These are phyloP conservation scores for Elsinoe ampelina DNA, from an alignment of 2,329 filamentous ascomycete genomes.

Conservation along the genomic window DNA sequence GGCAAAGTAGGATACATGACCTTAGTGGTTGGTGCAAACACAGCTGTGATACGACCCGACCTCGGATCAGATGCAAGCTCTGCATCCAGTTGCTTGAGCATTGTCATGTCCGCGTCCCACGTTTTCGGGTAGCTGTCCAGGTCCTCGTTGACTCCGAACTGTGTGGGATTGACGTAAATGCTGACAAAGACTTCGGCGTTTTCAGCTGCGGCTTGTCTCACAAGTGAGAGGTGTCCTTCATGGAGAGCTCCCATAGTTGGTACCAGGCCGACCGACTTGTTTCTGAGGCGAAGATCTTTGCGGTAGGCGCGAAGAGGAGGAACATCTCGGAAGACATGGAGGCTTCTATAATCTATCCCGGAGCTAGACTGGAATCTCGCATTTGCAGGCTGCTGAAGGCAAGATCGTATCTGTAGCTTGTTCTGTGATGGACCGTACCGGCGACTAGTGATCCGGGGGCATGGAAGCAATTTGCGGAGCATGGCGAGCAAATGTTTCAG, in stretches of 20 bases:
- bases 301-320: slow-evolving; percentile 62
- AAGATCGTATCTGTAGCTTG: background rate
- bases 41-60: slow-evolving; percentile 60
- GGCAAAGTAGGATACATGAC: slow-evolving; percentile 84
- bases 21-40: slow-evolving; percentile 75
- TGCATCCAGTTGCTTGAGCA: slow-evolving; percentile 58
- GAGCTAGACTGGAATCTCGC: background rate
- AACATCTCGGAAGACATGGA: slow-evolving; percentile 69
- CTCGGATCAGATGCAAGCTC: slow-evolving; percentile 49
- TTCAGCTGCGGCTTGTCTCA: slow-evolving; percentile 72
- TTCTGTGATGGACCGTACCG: background rate
- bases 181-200: slow-evolving; percentile 83
- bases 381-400: background rate
- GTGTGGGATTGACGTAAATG: slow-evolving; percentile 93
- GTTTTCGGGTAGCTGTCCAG: slow-evolving; percentile 82
- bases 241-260: slow-evolving; percentile 99
- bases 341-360: slow-evolving; percentile 29
- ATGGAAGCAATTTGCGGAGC: background rate
- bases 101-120: slow-evolving; percentile 66
- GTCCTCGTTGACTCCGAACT: slow-evolving; percentile 86
- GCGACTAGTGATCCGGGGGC: background rate
- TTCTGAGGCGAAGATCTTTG: slow-evolving; percentile 53
- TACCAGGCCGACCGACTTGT: slow-evolving; percentile 73
- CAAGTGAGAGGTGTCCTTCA: slow-evolving; percentile 75
- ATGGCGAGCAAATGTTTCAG: background rate